phyloP scores from a whole-genome alignment of 257 asterid genomes.

The Ilex aquifolium region DNA sequence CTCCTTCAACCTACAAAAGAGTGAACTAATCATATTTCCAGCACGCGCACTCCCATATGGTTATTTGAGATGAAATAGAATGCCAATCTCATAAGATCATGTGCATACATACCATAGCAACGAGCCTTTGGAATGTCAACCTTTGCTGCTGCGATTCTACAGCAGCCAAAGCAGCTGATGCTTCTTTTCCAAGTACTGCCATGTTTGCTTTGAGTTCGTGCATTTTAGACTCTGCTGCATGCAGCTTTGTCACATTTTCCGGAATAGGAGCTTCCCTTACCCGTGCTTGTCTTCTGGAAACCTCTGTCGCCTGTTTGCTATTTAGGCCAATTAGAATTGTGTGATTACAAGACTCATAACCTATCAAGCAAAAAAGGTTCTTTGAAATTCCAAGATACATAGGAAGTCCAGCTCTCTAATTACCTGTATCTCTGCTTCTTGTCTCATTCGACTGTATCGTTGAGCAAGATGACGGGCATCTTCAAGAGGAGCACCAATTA shows the following conservation, averaged over 20 bases:
- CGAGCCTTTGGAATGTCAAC: slow-evolving; percentile 90
- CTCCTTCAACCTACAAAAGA: slow-evolving; percentile 76
- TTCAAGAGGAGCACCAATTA: slow-evolving; percentile 73
- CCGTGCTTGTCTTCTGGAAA: slow-evolving; percentile 88
- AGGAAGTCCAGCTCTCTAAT: slow-evolving; percentile 3
- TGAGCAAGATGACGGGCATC: slow-evolving; percentile 99
- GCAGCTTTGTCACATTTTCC: slow-evolving; percentile 85
- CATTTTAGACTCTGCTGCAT: slow-evolving; percentile 86
- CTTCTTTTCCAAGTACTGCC: slow-evolving; percentile 99
- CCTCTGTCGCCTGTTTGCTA: slow-evolving; percentile 76
- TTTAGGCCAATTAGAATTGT: slow-evolving; percentile 6
- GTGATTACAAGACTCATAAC: no score
- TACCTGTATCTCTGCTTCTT: slow-evolving; percentile 97
- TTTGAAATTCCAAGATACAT: not conserved
- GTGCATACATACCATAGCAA: slow-evolving; percentile 60
- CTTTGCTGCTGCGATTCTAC: slow-evolving; percentile 98
- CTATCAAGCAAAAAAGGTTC: no score
- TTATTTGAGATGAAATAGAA: slow-evolving; percentile 6
- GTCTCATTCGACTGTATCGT: slow-evolving; percentile 93
- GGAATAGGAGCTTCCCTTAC: slow-evolving; percentile 95
- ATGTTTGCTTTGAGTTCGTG: slow-evolving; percentile 88
- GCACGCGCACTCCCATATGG: not conserved
- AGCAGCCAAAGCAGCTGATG: slow-evolving; percentile 84
- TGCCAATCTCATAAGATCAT: slow-evolving; percentile 8
- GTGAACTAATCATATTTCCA: slow-evolving; percentile 3